Conservation (phyloP, 1,284 basidiomycete species). For the Chiua sp. region DNA sequence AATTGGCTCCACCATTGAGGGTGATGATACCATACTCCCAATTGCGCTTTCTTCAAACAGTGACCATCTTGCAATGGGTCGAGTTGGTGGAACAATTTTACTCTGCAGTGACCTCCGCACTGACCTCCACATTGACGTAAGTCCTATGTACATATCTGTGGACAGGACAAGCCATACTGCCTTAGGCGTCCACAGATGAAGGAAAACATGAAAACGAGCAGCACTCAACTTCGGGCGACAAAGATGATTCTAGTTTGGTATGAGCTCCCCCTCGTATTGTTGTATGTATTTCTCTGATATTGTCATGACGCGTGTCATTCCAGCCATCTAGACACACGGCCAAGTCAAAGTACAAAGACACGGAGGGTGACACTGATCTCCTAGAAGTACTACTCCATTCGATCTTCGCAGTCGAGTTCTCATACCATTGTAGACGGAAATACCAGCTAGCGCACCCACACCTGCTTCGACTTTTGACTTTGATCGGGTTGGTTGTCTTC, state of each 20-base stretch:
- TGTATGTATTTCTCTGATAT: too few relatives aligned
- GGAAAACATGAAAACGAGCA: too few relatives aligned
- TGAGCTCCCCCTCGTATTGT: too few relatives aligned
- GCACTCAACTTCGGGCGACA: too few relatives aligned
- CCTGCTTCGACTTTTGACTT: background rate
- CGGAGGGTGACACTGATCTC: background rate
- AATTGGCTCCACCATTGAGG: conserved; percentile 7
- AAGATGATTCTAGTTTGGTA: too few relatives aligned
- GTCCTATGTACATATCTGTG: too few relatives aligned
- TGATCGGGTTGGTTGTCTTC: too few relatives aligned
- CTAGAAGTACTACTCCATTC: background rate
- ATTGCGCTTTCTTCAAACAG: conserved; percentile 7
- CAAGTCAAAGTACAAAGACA: too few relatives aligned
- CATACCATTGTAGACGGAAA: background rate
- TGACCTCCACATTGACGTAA: background rate
- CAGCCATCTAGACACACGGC: too few relatives aligned
- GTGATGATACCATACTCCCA: background rate
- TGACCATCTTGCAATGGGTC: conserved; percentile 1
- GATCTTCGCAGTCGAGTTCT: background rate
- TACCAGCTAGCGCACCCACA: background rate
- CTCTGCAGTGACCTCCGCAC: conserved; percentile 6
- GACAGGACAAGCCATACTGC: too few relatives aligned
- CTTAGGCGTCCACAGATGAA: too few relatives aligned
- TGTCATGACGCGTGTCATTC: too few relatives aligned
- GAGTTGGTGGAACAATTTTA: conserved; percentile 6